Base-by-base conservation (phyloP, 2,329 filamentous ascomycete genomes). In the Alternaria alternata region DNA sequence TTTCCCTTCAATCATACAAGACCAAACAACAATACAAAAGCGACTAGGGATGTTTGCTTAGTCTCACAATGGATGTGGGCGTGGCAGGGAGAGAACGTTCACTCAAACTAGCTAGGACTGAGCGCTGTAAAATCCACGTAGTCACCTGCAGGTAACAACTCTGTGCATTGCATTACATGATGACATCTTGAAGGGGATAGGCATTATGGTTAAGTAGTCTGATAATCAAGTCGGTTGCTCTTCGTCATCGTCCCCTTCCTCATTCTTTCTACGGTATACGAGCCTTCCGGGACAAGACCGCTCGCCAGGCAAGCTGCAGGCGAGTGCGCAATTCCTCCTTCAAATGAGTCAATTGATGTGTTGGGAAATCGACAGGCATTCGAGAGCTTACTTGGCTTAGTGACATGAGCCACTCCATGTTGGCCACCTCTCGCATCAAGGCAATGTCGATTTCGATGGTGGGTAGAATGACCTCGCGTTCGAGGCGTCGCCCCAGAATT, bases 321-420 rank as follows among this genome's bases (percentile, higher is more conserved):
- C 46, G 46, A 11, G n/a, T n/a, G 4, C 39, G n/a, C 11, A 47
- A 11, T 8, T 51, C 54, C 18, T 30, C 20, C 54, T 57, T n/a
- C 18, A 8, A 5, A 49, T n/a, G n/a, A 12, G 7, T 57, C 49
- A 57, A 36, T 24, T 32, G 9, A 20, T 20, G 5, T 32, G 7
- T 2, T n/a, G 20, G 22, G 34, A 22, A 9, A 32, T 34, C 2
- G 20, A 48, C 16, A 14, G 30, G 18, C 11, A 8, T 34, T 34
- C 18, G 34, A 48, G 48, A 38, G n/a, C 48, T n/a, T 28, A 51
- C 48, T 14, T 38, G 48, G 48, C 48, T 51, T 22, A 16, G 30
- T 48, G 46, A 48, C 46, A 34, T 16, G 7, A 48, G 46, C 46
- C 46, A 48, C 30, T 48, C 46, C 14, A 48, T 48, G 18, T 48